Conservation (phyloP, 305 asterid species). For the Fraxinus ornus region DNA sequence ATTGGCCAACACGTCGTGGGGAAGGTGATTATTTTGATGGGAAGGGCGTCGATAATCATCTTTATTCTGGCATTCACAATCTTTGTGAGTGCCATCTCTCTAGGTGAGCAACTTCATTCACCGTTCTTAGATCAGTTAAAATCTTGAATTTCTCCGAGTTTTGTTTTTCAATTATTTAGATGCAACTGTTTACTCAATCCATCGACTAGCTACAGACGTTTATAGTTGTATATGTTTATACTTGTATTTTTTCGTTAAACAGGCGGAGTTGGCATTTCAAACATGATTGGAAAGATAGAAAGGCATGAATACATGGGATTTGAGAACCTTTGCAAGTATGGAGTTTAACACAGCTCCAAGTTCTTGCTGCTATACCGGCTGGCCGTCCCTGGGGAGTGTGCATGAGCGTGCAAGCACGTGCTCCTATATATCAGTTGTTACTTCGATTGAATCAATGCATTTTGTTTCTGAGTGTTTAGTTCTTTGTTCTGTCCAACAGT, state of each 20-base stretch:
- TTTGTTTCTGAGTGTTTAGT: neutral
- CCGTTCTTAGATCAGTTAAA: neutral
- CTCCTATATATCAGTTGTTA: conserved; percentile 12
- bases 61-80: conserved; percentile 83
- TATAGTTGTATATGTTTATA: neutral
- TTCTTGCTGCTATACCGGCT: neutral
- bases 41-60: conserved; percentile 88
- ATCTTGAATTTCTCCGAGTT: neutral
- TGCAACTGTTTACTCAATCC: neutral
- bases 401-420: conserved; percentile 17
- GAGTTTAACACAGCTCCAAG: conserved; percentile 18
- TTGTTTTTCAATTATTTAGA: neutral
- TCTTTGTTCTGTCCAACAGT: neutral
- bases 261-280: conserved; percentile 93
- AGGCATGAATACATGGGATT: conserved; percentile 89
- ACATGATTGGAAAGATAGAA: conserved; percentile 77
- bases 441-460: neutral
- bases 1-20: conserved; percentile 80
- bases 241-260: conserved; percentile 13
- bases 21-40: conserved; percentile 58
- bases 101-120: conserved; percentile 45
- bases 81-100: conserved; percentile 84
- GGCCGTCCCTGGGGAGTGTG: neutral
- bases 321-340: conserved; percentile 85
- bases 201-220: neutral